These are phyloP conservation scores for Litsea cubeba DNA, from an alignment of 164 flowering plant species.

Conservation along the genomic window DNA sequence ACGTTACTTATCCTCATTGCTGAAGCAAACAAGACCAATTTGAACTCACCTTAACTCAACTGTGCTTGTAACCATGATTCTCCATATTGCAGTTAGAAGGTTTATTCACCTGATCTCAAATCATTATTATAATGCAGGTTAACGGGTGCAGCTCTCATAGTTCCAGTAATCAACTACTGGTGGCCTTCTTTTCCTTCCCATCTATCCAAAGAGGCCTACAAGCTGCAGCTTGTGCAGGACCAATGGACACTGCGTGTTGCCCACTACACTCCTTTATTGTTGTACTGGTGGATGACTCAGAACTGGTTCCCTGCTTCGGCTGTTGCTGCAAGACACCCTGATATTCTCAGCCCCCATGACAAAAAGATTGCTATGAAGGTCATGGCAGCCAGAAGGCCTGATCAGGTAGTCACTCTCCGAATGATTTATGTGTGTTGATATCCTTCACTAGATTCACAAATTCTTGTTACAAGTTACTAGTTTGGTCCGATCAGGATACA, in stretches of 20 bases:
- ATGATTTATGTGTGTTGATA: not conserved
- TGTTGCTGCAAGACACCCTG: constrained; percentile 13
- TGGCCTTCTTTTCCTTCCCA: constrained; percentile 39
- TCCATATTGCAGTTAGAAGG: not conserved
- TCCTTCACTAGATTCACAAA: not conserved
- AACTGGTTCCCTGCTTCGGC: constrained; percentile 36
- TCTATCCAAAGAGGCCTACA: constrained; percentile 14
- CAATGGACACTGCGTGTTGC: constrained; percentile 26
- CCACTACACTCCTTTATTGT: constrained; percentile 28
- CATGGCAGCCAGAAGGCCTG: not conserved
- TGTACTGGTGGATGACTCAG: constrained; percentile 41
- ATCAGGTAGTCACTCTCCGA: not conserved
- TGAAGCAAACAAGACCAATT: too few relatives aligned
- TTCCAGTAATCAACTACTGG: constrained; percentile 41
- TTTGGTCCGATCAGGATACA: not conserved
- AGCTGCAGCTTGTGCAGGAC: constrained; percentile 17
- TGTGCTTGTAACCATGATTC: not conserved
- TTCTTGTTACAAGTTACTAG: not conserved
- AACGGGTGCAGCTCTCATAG: constrained; percentile 37
- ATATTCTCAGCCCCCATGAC: constrained; percentile 23
- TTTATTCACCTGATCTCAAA: not conserved
- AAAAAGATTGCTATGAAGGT: not conserved
- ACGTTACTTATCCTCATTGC: too few relatives aligned
- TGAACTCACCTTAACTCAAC: not conserved
- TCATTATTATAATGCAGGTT: constrained; percentile 28